Base-by-base conservation (phyloP, 2,329 filamentous ascomycete genomes). In the Phoma sp. region DNA sequence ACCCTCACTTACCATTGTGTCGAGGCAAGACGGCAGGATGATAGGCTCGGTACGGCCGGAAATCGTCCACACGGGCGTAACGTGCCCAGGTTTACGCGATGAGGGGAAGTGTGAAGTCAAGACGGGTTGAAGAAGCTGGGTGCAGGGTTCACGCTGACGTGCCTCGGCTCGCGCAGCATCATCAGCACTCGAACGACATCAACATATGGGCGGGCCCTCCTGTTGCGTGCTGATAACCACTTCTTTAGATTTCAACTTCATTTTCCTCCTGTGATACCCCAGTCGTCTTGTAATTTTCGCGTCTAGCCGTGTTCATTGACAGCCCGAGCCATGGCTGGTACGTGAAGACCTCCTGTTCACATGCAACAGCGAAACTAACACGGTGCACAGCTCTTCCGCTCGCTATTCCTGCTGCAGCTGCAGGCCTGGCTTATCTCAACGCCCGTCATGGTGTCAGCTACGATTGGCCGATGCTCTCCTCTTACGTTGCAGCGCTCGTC, bases 381-480 rank as follows among this genome's bases (percentile, higher is more conserved):
- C n/a, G n/a, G n/a, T n/a, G 42, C 42, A 46, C 46, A 72, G 70
- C 61, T 4, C 61, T 74, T 30, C 64, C 69, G 12, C 56, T 64
- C 47, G 62, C 67, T 17, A 28, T 74, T 20, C 68, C 73, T 7
- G 71, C 68, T n/a, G 69, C 72, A 3, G 65, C 68, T 6, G 77
- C 77, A 20, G 72, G 76, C 7, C 80, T 84, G 38, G 80, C 81
- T 14, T 90, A 91, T 60, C 76, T 90, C 33, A 84, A 92, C 68
- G 90, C 83, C 40, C 90, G 88, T 73, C 85, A 84, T 64, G 83
- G 87, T 63, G 62, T 92, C 40, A 70, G 76, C 32, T 83, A 88
- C 63, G 90, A 93, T 69, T 72, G 79, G 36, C 70, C 76, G 7
- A 72, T 92, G 14, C 66, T 93, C n/a, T 79, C 77, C 28, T 81